Evolutionary conservation across 768 basidiomycete genomes (phyloP).

Genomic region (Agrocybe pediades): DNA sequence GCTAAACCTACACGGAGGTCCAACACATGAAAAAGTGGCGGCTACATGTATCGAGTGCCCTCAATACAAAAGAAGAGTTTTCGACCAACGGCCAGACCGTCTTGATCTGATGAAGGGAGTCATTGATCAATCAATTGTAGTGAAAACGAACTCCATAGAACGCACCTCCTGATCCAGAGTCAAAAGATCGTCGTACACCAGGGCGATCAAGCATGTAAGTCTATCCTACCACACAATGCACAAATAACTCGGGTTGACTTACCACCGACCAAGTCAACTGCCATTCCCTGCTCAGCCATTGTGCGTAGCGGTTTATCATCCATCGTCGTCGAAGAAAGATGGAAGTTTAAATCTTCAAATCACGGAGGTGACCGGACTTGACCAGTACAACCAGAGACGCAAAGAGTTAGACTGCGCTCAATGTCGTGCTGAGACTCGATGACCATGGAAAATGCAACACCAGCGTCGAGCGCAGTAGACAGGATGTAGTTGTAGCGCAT

Average conservation of each 20-base stretch:
- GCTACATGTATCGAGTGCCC: slow-evolving; percentile 8
- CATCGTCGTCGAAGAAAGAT: no score
- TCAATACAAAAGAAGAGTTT: no score
- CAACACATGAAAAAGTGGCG: slow-evolving; percentile 31
- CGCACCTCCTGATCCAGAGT: slow-evolving; percentile 27
- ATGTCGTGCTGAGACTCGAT: no score
- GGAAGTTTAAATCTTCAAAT: no score
- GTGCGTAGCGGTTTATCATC: no score
- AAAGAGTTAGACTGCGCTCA: no score
- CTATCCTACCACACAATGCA: background rate
- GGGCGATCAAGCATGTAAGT: background rate
- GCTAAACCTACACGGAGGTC: slow-evolving; percentile 17
- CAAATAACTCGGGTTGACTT: background rate
- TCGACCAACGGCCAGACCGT: slow-evolving; percentile 24
- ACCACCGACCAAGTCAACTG: no score
- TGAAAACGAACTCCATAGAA: background rate
- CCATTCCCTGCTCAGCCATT: no score
- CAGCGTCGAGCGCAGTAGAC: slow-evolving; percentile 70
- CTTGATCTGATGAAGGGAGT: slow-evolving; percentile 13
- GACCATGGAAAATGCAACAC: slow-evolving; percentile 57
- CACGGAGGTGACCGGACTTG: no score
- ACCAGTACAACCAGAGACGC: no score
- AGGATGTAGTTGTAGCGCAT: slow-evolving; percentile 92
- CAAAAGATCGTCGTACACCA: slow-evolving; percentile 26
- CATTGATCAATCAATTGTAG: background rate